Conservation (phyloP, 208 protist species). For the Leishmania arabica region DNA sequence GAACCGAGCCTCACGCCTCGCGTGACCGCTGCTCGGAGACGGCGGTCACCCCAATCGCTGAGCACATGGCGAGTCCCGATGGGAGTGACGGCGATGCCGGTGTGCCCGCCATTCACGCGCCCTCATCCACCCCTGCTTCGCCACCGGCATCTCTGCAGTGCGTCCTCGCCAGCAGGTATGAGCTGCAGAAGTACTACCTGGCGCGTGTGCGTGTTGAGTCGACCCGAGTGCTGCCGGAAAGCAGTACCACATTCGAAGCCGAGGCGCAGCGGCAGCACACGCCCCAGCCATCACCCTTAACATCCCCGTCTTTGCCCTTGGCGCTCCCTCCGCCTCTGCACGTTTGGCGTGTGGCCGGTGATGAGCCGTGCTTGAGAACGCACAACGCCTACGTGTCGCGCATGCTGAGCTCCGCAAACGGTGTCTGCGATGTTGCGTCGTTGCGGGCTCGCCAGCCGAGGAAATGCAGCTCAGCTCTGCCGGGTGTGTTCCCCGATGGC, state of each 20-base stretch:
- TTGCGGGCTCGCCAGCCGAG: background rate
- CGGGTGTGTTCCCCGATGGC: constrained; percentile 16
- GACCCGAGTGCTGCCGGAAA: background rate
- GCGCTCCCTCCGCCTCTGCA: background rate
- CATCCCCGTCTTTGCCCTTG: background rate
- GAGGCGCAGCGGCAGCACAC: background rate
- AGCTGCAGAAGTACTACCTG: constrained; percentile 44
- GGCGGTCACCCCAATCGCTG: background rate
- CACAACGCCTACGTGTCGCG: constrained; percentile 10
- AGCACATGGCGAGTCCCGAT: background rate
- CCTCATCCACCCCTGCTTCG: background rate
- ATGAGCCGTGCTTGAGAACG: constrained; percentile 4
- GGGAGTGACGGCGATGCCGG: background rate
- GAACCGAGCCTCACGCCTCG: background rate
- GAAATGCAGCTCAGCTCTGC: background rate
- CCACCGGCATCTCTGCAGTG: constrained; percentile 12
- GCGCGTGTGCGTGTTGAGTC: constrained; percentile 23
- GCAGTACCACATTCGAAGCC: background rate
- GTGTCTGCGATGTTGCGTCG: background rate
- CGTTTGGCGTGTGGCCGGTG: constrained; percentile 14
- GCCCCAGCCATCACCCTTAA: background rate
- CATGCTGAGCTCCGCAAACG: constrained; percentile 4
- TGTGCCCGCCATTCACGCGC: background rate
- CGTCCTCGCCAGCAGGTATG: constrained; percentile 19
- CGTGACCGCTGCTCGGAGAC: background rate